Evolutionary conservation across 345 rosid species (phyloP), one percentile per base, ranked within the genome.

Genomic region (Trapa incisa): DNA sequence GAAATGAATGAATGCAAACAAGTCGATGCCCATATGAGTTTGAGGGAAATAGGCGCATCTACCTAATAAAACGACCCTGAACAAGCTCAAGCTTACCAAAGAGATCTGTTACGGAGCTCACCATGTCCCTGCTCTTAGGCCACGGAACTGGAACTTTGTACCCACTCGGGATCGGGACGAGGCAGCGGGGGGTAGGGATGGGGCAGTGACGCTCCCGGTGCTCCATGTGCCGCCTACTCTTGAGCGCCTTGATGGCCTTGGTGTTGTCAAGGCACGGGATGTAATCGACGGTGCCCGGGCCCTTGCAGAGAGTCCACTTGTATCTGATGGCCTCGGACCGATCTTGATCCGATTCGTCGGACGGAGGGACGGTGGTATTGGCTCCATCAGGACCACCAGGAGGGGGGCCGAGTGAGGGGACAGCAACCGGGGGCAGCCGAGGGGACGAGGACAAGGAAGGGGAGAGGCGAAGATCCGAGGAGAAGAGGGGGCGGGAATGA

Each of bases 101-200:
- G 71, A 74, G 71, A 74, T 42, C 50, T 65, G 52, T 73, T 69
- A 80, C 48, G 75, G 77, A 83, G 80, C 89, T 93, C 89, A 93
- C 98, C 97, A 90, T 90, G 80, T 90, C 97, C 82, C 97, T 86
- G 87, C 96, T 93, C 77, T 86, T 84, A 5, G 96, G 98, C 97
- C 97, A 88, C 52, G 76, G 85, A 78, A 90, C 80, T 61, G 97
- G 86, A 43, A 57, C 65, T 76, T 83, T 87, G 67, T 90, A 93
- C 32, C 90, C 85, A 2, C 2, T 45, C 10, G 96, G 98, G 65
- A 93, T 78, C n/a, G 89, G 87, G 57, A 78, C 75, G 79, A 93
- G 83, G 70, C 97, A 93, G 56, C 74, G 85, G 6, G 86, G 91
- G 11, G 57, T 74, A 5, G 86, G 91, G 14, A 68, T 71, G 2